phyloP scores from a whole-genome alignment of 2,329 filamentous ascomycete species.

The Botryotinia convoluta region DNA sequence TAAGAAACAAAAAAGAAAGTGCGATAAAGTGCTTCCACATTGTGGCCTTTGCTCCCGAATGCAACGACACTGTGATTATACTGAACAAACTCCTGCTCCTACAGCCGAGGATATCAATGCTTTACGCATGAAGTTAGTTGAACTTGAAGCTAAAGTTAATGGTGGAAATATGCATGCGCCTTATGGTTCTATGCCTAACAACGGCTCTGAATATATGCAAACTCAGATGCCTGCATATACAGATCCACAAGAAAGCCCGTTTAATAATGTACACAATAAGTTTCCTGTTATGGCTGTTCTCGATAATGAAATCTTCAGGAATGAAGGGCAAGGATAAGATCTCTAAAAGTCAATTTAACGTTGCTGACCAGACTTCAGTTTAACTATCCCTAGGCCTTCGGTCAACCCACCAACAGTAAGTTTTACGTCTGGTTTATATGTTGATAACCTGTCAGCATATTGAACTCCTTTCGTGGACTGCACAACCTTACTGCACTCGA shows the following conservation, averaged over 20 bases:
- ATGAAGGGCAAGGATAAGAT: conserved; percentile 31
- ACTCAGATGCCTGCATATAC: conserved; percentile 27
- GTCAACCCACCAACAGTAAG: conserved; percentile 17
- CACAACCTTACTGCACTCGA: not conserved
- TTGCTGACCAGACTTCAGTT: conserved; percentile 28
- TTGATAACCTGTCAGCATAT: not conserved
- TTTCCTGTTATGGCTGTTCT: conserved; percentile 48
- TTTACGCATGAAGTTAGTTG: conserved; percentile 41
- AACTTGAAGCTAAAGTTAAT: conserved; percentile 42
- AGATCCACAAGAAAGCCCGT: conserved; percentile 30
- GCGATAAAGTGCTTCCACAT: conserved; percentile 49
- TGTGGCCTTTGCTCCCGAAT: conserved; percentile 49
- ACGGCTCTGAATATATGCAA: conserved; percentile 26
- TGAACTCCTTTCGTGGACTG: not conserved
- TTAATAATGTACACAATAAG: conserved; percentile 35
- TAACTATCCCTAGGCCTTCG: conserved; percentile 42
- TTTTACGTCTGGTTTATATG: not conserved
- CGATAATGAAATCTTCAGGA: conserved; percentile 44
- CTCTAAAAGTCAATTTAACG: not conserved
- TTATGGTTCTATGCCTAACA: conserved; percentile 23
- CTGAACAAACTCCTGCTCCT: conserved; percentile 39
- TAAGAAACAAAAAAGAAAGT: conserved; percentile 51
- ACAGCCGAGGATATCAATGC: conserved; percentile 43
- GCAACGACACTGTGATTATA: conserved; percentile 45
- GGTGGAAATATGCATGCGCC: conserved; percentile 29